These are phyloP conservation scores for Starmerella floricola DNA, from an alignment of 805 yeast species.

Conservation along the genomic window DNA sequence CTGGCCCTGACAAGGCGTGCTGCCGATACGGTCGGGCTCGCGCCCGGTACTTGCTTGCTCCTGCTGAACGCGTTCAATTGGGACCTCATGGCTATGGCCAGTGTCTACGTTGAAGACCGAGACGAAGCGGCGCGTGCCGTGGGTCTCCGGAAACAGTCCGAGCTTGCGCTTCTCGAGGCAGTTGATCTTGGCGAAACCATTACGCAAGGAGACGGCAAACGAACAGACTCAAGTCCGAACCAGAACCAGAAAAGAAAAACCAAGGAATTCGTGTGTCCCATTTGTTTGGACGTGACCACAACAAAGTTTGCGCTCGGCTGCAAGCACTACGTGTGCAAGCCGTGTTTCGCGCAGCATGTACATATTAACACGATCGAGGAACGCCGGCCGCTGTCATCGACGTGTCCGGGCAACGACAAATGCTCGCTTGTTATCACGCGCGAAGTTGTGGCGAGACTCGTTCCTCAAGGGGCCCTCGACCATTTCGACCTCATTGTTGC, in stretches of 20 bases:
- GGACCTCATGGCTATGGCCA: slow-evolving; percentile 9
- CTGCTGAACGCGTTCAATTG: slow-evolving; percentile 14
- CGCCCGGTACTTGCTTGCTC: not conserved
- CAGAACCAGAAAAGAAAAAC: no score
- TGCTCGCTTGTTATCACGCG: slow-evolving; percentile 35
- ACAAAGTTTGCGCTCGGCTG: slow-evolving; percentile 38
- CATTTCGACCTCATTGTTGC: slow-evolving; percentile 5
- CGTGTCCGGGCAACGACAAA: slow-evolving; percentile 50
- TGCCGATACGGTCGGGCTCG: slow-evolving; percentile 6
- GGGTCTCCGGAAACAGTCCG: not conserved
- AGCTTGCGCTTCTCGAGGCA: not conserved
- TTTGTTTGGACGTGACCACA: slow-evolving; percentile 1
- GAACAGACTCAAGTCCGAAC: no score
- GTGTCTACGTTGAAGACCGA: slow-evolving; percentile 6
- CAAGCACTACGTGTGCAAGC: slow-evolving; percentile 55
- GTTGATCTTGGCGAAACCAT: not conserved
- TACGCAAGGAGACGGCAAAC: no score
- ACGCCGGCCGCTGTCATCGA: slow-evolving; percentile 32
- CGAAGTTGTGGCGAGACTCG: slow-evolving; percentile 20
- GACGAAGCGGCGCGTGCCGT: slow-evolving; percentile 5
- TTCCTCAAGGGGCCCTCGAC: not conserved
- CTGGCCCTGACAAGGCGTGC: slow-evolving; percentile 1
- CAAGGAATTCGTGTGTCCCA: slow-evolving; percentile 9
- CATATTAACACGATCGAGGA: slow-evolving; percentile 31
- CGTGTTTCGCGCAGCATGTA: slow-evolving; percentile 57